A percentile compares a stretch with the other conserved stretches of the same genome.
Evolutionary conservation across 495 filamentous ascomycete species (phyloP).

Genomic region (Neurospora discreta): DNA sequence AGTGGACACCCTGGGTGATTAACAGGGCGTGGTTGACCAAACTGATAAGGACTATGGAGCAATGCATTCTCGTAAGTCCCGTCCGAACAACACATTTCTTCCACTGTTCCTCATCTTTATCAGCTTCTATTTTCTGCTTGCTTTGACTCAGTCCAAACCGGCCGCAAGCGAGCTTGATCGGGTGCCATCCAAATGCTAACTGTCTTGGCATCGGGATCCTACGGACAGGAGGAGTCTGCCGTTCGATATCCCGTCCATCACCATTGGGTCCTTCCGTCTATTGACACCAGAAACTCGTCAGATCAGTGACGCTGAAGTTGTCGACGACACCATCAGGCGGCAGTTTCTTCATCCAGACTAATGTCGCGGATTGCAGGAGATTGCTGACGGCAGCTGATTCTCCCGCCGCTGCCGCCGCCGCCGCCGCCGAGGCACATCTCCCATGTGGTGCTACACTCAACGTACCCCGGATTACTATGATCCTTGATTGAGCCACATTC

Average conservation of each 20-base stretch:
- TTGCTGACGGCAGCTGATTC: background rate
- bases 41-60: slow-evolving; percentile 1
- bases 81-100: background rate
- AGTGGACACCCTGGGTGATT: background rate
- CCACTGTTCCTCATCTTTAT: background rate
- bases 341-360: background rate
- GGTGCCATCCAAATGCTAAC: background rate
- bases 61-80: slow-evolving; percentile 1
- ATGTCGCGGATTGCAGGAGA: background rate
- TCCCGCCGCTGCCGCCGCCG: background rate
- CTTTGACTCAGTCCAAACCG: background rate
- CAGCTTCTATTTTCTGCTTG: background rate
- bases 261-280: background rate
- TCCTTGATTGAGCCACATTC: background rate
- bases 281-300: background rate
- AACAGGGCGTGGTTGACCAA: background rate
- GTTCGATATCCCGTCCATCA: background rate
- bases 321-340: background rate
- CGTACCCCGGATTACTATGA: background rate
- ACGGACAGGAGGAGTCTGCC: background rate
- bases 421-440: background rate
- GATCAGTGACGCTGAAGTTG: background rate
- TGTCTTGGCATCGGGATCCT: background rate
- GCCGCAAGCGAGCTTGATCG: background rate
- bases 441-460: background rate